A percentile compares a stretch with the other conserved stretches of the same genome.
Conservation (phyloP, 176 grass and related monocot species). For the Cenchrus purpureus region DNA sequence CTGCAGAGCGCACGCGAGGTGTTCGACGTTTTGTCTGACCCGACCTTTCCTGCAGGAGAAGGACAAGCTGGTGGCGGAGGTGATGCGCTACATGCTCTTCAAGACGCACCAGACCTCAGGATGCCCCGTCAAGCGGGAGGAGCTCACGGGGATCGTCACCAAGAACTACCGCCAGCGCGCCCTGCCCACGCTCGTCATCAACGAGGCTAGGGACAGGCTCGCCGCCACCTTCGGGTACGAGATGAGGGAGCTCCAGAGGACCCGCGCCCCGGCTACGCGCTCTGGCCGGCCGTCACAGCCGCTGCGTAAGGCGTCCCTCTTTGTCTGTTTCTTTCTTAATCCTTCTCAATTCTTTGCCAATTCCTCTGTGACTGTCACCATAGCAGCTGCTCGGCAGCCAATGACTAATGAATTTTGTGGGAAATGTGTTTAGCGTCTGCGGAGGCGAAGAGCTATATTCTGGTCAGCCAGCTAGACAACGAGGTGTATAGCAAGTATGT, state of each 20-base stretch:
- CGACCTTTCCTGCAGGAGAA: conserved; percentile 30
- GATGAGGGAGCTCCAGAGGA: no score
- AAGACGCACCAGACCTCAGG: no score
- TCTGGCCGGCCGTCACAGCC: conserved; percentile 58
- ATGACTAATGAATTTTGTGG: neutral
- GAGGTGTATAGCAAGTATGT: conserved; percentile 67
- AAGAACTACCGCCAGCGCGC: no score
- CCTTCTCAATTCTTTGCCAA: no score
- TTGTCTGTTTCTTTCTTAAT: neutral
- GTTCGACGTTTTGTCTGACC: conserved; percentile 41
- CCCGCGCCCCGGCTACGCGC: conserved; percentile 5
- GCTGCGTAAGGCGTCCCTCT: conserved; percentile 34
- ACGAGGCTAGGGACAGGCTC: no score
- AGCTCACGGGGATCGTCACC: no score
- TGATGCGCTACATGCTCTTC: no score
- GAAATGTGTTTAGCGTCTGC: conserved; percentile 40
- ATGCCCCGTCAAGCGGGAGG: no score
- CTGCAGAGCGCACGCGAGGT: neutral
- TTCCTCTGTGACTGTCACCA: neutral
- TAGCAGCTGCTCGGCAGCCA: neutral
- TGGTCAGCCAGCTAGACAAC: conserved; percentile 64
- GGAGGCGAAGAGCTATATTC: conserved; percentile 78
- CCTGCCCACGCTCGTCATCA: no score
- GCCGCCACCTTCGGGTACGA: no score
- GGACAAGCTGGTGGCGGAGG: no score